Evolutionary conservation across 176 grass and related monocot genomes (phyloP), one percentile per base, ranked within the genome.

Genomic region (Oryza meyeriana): DNA sequence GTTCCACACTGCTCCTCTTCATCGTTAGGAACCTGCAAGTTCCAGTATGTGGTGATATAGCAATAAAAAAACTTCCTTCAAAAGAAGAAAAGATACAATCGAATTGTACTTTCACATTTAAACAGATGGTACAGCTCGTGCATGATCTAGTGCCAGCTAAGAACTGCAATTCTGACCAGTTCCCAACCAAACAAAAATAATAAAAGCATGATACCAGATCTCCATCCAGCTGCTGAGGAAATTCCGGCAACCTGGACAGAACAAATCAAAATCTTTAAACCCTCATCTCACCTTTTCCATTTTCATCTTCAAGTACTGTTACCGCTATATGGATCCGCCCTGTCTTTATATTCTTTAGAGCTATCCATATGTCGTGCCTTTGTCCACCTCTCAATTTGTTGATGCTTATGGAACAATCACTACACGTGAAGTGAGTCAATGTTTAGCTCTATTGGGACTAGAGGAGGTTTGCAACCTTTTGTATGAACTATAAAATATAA

Each of bases 311-410:
- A 83, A 89, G 12, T 52, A 99, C 87, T 52, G 93, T 99, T 69
- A 99, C 83, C 79, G 91, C 90, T 76, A 99, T n/a, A 83, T 71
- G 89, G 79, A 99, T 79, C 82, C 83, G 90, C 58, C 96, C 96
- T 34, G 85, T 92, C 78, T 90, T 99, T 85, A 93, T 99, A 73
- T 99, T 93, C 87, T 95, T 89, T 79, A 99, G 78, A 62, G 92
- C 20, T 61, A 99, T 83, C 96, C 96, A 99, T 79, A 91, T 87
- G 75, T 93, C 89, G 33, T 99, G 93, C 65, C 96, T 93, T 84
- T 90, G 82, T 80, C 93, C 96, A 41, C 91, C 93, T 82, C 89
- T 93, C 50, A 95, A 47, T 31, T 99, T 84, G 47, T 77, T 95
- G 81, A 95, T 90, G 28, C 87, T 88, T 62, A 99, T 47, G 30